Evolutionary conservation across 2,329 filamentous ascomycete genomes (phyloP).

Genomic region (Calonectria crousiana): DNA sequence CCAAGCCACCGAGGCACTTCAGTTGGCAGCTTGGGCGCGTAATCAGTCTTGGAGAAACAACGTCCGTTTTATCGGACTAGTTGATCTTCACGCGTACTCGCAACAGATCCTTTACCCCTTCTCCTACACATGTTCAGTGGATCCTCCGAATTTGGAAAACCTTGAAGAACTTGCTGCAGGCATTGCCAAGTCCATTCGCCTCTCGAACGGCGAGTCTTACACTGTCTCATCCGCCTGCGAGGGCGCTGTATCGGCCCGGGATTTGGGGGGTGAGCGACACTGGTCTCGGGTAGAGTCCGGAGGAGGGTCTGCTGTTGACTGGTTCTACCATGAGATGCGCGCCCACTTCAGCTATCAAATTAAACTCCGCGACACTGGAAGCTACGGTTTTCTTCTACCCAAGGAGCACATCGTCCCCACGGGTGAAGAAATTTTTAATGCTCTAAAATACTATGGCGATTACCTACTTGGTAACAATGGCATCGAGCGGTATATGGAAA

Average conservation of each 20-base stretch:
- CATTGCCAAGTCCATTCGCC: slow-evolving; percentile 87
- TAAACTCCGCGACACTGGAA: slow-evolving; percentile 92
- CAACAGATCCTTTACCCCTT: slow-evolving; percentile 96
- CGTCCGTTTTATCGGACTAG: slow-evolving; percentile 82
- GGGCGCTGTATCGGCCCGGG: slow-evolving; percentile 68
- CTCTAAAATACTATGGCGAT: slow-evolving; percentile 85
- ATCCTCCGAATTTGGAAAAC: slow-evolving; percentile 90
- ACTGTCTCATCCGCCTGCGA: slow-evolving; percentile 88
- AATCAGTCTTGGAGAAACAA: slow-evolving; percentile 79
- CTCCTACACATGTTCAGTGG: slow-evolving; percentile 81
- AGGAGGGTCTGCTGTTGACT: slow-evolving; percentile 91
- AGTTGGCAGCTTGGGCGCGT: slow-evolving; percentile 84
- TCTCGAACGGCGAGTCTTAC: slow-evolving; percentile 82
- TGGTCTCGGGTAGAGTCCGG: slow-evolving; percentile 73
- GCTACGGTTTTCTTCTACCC: slow-evolving; percentile 92
- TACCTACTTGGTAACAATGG: slow-evolving; percentile 81
- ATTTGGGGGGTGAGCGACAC: slow-evolving; percentile 36
- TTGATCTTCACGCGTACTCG: slow-evolving; percentile 95
- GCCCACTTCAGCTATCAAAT: slow-evolving; percentile 92
- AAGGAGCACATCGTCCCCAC: slow-evolving; percentile 89
- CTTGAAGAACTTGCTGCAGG: slow-evolving; percentile 90
- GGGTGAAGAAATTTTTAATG: slow-evolving; percentile 87
- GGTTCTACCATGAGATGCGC: slow-evolving; percentile 90
- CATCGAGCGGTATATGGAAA: slow-evolving; percentile 61
- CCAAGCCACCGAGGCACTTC: slow-evolving; percentile 81